These are phyloP conservation scores for Spirogloea muscicola DNA, from an alignment of 139 green algal species.

Conservation along the genomic window DNA sequence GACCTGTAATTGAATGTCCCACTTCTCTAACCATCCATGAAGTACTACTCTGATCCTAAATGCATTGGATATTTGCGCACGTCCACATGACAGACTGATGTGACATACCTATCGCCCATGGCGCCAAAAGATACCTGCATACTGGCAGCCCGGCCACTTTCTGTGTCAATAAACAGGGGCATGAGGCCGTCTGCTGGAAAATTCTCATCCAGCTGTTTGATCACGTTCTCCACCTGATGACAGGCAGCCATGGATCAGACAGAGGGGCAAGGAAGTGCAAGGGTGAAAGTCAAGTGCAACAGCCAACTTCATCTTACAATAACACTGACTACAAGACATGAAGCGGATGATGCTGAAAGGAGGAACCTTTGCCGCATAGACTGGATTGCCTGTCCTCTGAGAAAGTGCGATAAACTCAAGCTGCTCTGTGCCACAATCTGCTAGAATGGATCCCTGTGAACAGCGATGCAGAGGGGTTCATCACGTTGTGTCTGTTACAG, in stretches of 20 bases:
- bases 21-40: no score
- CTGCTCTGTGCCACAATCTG: conserved; percentile 58
- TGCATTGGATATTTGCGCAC: no score
- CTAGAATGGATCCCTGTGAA: conserved; percentile 29
- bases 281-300: no score
- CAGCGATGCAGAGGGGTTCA: conserved; percentile 4
- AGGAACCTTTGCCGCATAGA: conserved; percentile 30
- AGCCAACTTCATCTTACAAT: no score
- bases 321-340: not conserved
- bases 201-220: not conserved
- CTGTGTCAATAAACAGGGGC: conserved; percentile 56
- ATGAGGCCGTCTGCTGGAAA: conserved; percentile 51
- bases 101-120: conserved; percentile 58
- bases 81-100: no score
- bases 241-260: not conserved
- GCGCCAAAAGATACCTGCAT: conserved; percentile 56
- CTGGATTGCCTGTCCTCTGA: conserved; percentile 45
- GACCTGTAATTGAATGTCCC: not conserved
- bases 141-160: conserved; percentile 34
- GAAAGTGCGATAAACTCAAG: conserved; percentile 57
- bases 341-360: conserved; percentile 6
- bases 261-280: no score
- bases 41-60: no score
- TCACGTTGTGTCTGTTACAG: not conserved
- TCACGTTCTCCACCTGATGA: conserved; percentile 5